A percentile compares a stretch with the other conserved stretches of the same genome.
Evolutionary conservation across 1,284 basidiomycete species (phyloP).

Genomic region (Rhizoctonia solani): DNA sequence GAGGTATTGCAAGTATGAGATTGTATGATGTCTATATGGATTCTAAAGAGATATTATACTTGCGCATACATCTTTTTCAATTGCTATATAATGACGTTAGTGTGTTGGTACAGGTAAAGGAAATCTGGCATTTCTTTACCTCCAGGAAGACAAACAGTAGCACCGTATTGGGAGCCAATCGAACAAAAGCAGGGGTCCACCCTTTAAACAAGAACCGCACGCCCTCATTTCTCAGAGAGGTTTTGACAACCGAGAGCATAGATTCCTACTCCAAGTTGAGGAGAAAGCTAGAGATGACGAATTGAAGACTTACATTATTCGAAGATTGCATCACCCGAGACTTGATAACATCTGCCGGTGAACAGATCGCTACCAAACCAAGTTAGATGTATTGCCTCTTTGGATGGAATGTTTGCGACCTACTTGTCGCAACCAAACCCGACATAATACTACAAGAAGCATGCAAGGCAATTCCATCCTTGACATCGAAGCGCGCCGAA

Average conservation of each 20-base stretch:
- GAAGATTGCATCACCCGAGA: slow-evolving; percentile 50
- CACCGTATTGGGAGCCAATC: slow-evolving; percentile 50
- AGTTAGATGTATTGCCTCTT: not conserved
- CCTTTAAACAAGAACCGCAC: slow-evolving; percentile 55
- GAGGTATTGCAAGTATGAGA: slow-evolving; percentile 4
- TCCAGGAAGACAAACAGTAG: slow-evolving; percentile 41
- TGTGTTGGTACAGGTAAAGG: not conserved
- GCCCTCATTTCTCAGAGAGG: slow-evolving; percentile 43
- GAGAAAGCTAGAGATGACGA: slow-evolving; percentile 29
- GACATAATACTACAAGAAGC: slow-evolving; percentile 52
- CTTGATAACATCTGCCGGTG: slow-evolving; percentile 54
- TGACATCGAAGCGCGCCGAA: slow-evolving; percentile 43
- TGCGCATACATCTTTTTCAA: slow-evolving; percentile 36
- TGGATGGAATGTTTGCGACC: slow-evolving; percentile 41
- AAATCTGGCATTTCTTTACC: slow-evolving; percentile 22
- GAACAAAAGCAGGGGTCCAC: slow-evolving; percentile 54
- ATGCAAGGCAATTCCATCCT: slow-evolving; percentile 52
- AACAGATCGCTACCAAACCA: slow-evolving; percentile 45
- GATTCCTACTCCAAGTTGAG: not conserved
- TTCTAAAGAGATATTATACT: slow-evolving; percentile 8
- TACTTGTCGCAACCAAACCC: slow-evolving; percentile 55
- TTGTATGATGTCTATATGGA: slow-evolving; percentile 11
- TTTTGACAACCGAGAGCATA: slow-evolving; percentile 42
- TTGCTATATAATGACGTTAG: slow-evolving; percentile 27
- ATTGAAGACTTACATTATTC: slow-evolving; percentile 35